A percentile compares a stretch with the other conserved stretches of the same genome.
Conservation (phyloP, 495 filamentous ascomycete species). For the Aspergillus haitiensis region DNA sequence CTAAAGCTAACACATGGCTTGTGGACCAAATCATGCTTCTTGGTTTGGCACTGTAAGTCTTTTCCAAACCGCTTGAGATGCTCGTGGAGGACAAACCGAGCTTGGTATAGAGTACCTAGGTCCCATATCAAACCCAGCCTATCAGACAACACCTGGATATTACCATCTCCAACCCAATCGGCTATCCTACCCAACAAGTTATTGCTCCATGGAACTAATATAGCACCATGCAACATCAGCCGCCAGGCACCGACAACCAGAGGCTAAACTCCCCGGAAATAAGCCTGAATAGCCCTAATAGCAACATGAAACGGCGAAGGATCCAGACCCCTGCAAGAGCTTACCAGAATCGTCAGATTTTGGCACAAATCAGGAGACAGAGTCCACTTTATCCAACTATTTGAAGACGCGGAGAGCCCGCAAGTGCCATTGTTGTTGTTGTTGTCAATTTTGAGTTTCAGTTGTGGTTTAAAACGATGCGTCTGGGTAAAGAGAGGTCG, state of each 20-base stretch:
- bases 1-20: no score
- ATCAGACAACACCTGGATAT: neutral
- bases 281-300: conserved; percentile 1
- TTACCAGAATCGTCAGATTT: neutral
- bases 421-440: neutral
- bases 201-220: neutral
- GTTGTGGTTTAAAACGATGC: neutral
- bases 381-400: conserved; percentile 1
- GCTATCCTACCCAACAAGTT: neutral
- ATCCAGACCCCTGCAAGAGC: neutral
- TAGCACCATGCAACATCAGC: neutral
- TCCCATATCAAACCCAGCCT: conserved; percentile 4
- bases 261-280: neutral
- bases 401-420: neutral
- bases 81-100: no score
- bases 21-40: no score
- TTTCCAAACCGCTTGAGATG: no score
- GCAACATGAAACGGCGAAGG: neutral
- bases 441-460: neutral
- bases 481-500: neutral
- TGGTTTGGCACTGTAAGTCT: no score
- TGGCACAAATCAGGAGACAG: neutral
- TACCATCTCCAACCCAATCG: neutral
- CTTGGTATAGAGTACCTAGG: no score
- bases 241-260: neutral